Conservation (phyloP, 164 flowering plant genomes). For the Macadamia tetraphylla region DNA sequence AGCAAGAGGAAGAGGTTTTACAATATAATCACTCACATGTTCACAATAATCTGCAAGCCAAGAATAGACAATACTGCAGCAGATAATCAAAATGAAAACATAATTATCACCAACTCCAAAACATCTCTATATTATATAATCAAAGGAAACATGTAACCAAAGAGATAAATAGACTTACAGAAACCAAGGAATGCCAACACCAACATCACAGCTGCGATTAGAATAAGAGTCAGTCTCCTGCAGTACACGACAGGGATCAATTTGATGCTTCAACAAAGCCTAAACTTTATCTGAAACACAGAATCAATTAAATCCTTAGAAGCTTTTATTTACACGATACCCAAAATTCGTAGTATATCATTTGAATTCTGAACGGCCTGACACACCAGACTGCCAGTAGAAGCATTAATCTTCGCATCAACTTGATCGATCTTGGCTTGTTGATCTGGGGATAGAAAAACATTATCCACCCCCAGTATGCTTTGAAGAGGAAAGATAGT, state of each 20-base stretch:
- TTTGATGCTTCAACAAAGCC: slow-evolving; percentile 5
- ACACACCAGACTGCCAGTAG: slow-evolving; percentile 42
- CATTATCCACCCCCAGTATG: slow-evolving; percentile 33
- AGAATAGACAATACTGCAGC: slow-evolving; percentile 76
- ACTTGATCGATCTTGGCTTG: slow-evolving; percentile 47
- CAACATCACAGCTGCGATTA: slow-evolving; percentile 81
- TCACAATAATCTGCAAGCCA: slow-evolving; percentile 68
- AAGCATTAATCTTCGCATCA: slow-evolving; percentile 47
- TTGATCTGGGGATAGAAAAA: slow-evolving; percentile 42
- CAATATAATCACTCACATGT: slow-evolving; percentile 47
- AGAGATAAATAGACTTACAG: slow-evolving; percentile 39
- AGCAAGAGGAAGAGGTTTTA: not conserved
- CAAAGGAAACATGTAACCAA: not conserved
- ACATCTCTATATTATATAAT: not conserved
- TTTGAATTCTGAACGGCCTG: slow-evolving; percentile 40
- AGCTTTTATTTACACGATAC: slow-evolving; percentile 42
- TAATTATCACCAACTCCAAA: not conserved
- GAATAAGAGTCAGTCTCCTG: slow-evolving; percentile 69
- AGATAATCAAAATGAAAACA: slow-evolving; percentile 10
- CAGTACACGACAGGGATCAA: slow-evolving; percentile 12
- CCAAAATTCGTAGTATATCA: slow-evolving; percentile 43
- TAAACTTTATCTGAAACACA: not conserved
- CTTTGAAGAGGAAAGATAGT: slow-evolving; percentile 67
- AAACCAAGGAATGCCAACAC: slow-evolving; percentile 77
- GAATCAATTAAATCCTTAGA: not conserved